These are phyloP conservation scores for Mycena epipterygia DNA, from an alignment of 768 basidiomycete genomes.

Conservation along the genomic window DNA sequence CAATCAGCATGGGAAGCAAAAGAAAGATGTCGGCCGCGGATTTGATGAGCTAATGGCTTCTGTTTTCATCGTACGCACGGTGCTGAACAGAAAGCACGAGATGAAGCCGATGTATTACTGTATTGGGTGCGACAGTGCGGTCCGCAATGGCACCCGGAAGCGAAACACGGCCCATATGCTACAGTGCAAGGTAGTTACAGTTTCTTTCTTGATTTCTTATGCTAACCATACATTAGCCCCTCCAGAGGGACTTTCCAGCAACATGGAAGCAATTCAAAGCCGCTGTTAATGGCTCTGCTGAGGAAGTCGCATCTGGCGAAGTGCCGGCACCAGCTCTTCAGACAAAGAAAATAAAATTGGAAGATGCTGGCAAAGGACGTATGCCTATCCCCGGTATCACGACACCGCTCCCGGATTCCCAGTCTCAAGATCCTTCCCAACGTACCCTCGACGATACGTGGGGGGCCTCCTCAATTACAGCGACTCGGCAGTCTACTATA, in stretches of 20 bases:
- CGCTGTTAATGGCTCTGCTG: neutral
- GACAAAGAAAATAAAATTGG: neutral
- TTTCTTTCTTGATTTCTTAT: neutral
- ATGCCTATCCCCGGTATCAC: constrained; percentile 11
- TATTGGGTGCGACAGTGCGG: neutral
- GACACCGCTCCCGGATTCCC: neutral
- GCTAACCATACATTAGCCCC: neutral
- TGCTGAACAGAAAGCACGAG: neutral
- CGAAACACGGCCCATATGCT: neutral
- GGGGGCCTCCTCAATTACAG: neutral
- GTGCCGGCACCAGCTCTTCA: neutral
- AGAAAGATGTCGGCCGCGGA: constrained; percentile 2
- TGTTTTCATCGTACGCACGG: constrained; percentile 5
- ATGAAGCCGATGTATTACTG: constrained; percentile 13
- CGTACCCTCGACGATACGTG: neutral
- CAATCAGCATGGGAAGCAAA: constrained; percentile 11
- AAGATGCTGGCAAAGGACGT: neutral
- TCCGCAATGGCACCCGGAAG: neutral
- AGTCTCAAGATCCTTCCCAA: neutral
- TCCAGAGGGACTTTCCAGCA: neutral
- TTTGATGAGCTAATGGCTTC: constrained; percentile 11
- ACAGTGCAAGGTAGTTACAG: neutral
- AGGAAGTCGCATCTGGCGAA: neutral
- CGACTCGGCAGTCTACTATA: constrained; percentile 2
- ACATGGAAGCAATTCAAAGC: neutral